Percentiles rank a stretch among this genome's conserved stretches.
These are phyloP conservation scores for Ustilago crameri DNA, from an alignment of 1,284 basidiomycete species.

Conservation along the genomic window DNA sequence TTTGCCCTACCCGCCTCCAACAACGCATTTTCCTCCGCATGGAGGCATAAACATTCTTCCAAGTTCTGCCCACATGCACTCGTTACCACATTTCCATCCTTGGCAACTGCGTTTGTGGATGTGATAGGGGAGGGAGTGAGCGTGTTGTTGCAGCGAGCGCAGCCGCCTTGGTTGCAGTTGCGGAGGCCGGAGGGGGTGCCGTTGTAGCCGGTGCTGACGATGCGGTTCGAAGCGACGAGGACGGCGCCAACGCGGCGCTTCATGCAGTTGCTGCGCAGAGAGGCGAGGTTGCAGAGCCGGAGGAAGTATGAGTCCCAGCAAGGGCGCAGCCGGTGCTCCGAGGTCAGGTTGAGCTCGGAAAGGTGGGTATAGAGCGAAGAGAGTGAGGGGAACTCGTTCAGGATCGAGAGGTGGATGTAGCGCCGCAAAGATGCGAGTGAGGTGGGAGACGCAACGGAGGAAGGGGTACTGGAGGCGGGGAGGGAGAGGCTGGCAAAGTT, in stretches of 20 bases:
- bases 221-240: conserved; percentile 81
- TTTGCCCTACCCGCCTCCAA: conserved; percentile 84
- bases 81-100: conserved; percentile 9
- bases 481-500: conserved; percentile 12
- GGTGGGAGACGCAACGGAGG: conserved; percentile 4
- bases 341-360: conserved; percentile 77
- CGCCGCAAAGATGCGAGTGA: conserved; percentile 25
- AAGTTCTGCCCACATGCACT: conserved; percentile 72
- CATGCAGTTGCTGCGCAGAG: conserved; percentile 74
- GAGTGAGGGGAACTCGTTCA: conserved; percentile 77
- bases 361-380: conserved; percentile 75
- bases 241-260: conserved; percentile 95
- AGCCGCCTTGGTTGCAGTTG: conserved; percentile 68
- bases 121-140: conserved; percentile 5
- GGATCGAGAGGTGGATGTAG: conserved; percentile 75
- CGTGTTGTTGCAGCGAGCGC: conserved; percentile 61
- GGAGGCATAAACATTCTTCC: conserved; percentile 90
- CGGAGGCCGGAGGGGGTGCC: conserved; percentile 88
- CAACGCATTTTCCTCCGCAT: conserved; percentile 98
- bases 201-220: conserved; percentile 98
- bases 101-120: too few relatives aligned
- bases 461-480: conserved; percentile 7
- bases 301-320: conserved; percentile 68
- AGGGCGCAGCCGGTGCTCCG: conserved; percentile 79
- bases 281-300: conserved; percentile 64